Conservation (phyloP, 805 yeast species). For the Suhomyces prunicola region DNA sequence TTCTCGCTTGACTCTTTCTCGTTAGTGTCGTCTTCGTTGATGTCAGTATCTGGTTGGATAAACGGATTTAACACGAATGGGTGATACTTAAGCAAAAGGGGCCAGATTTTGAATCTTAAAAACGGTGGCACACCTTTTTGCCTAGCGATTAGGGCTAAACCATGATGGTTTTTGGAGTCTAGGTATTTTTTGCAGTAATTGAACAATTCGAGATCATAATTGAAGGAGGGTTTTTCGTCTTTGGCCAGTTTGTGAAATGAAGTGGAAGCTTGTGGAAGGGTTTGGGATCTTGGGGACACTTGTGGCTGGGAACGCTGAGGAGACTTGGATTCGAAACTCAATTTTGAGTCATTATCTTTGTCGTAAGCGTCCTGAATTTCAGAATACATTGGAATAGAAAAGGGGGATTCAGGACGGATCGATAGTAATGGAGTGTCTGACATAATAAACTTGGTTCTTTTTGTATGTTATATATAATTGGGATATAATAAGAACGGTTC, state of each 20-base stretch:
- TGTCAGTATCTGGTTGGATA: constrained; percentile 56
- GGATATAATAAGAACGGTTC: not conserved
- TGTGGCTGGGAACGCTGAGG: not conserved
- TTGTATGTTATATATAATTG: not conserved
- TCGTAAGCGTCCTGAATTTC: not conserved
- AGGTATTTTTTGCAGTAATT: constrained; percentile 56
- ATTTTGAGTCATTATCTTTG: not conserved
- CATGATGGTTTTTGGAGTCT: constrained; percentile 60
- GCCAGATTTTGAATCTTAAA: constrained; percentile 80
- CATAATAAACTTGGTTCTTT: not conserved
- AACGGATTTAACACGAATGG: constrained; percentile 81
- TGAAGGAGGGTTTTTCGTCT: constrained; percentile 22
- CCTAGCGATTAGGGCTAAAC: constrained; percentile 76
- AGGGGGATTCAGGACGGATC: not conserved
- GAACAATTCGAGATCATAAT: constrained; percentile 45
- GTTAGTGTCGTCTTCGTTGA: constrained; percentile 15
- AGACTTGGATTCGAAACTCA: not conserved
- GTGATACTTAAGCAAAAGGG: constrained; percentile 72
- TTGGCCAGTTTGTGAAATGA: not conserved
- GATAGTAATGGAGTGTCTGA: constrained; percentile 2
- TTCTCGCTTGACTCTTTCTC: constrained; percentile 5
- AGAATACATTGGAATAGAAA: not conserved
- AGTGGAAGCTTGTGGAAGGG: not conserved
- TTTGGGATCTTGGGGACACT: not conserved
- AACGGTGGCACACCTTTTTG: constrained; percentile 84